Evolutionary conservation across 371 early-diverging fungal species (phyloP), one percentile per base, ranked within the genome.

Genomic region (Rhizopus arrhizus): DNA sequence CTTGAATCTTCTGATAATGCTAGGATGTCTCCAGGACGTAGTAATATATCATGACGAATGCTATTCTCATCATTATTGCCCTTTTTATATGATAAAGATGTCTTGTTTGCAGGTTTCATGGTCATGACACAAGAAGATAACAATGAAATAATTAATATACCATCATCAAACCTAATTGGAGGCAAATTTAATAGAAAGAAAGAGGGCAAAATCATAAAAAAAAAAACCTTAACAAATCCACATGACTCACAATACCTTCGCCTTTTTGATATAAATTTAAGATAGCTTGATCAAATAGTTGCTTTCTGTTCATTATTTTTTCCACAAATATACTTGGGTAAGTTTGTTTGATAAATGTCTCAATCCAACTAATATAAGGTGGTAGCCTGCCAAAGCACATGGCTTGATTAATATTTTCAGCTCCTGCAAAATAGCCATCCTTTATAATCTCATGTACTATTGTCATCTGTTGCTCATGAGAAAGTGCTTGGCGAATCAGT

Each of bases 261-360:
- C 80, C 80, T 69, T 69, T 69, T 33, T 67, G 58, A 55, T 80
- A 80, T 31, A 74, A 45, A 48, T 80, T 80, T 10, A 75, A 47
- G 43, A 80, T 77, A 2, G 77, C 77, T 57, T 80, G 80, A 59
- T 80, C 75, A 58, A 80, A 80, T 13, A 80, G 59, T 0, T 75
- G 74, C n/a, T 52, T 29, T 28, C 77, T 60, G 5, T 62, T 46
- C 6, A 68, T n/a, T 12, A 80, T 55, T 34, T 43, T 35, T 8
- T 22, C 11, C 9, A 62, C 65, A 38, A 73, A 67, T 16, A 78
- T n/a, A 3, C 53, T 32, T 8, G 69, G 61, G 22, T 61, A 63
- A 13, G 32, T 43, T 5, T 61, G 10, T 5, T 31, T 34, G 3
- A 70, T 43, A 66, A 68, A 68, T 3, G 43, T 3, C 2, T 38